phyloP scores from a whole-genome alignment of 306 rosid genomes.

The Abrus pulchellus region DNA sequence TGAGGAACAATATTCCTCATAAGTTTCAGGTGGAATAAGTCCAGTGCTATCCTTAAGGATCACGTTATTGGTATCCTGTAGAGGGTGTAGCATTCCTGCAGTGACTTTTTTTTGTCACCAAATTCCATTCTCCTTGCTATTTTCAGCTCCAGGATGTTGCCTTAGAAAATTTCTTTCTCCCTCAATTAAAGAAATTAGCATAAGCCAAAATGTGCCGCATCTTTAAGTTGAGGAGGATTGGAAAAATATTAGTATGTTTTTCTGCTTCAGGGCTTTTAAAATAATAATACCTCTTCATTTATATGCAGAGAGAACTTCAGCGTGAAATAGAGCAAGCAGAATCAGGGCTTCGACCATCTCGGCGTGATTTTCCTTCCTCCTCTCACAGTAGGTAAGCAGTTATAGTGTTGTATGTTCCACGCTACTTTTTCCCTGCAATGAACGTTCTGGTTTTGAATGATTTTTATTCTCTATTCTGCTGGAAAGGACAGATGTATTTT shows the following conservation, averaged over 20 bases:
- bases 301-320: slow-evolving; percentile 86
- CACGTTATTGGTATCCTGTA: neutral
- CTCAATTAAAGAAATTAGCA: neutral
- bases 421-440: neutral
- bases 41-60: slow-evolving; percentile 25
- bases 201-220: neutral
- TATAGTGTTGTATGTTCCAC: slow-evolving; percentile 18
- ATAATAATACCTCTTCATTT: slow-evolving; percentile 35
- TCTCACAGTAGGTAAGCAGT: slow-evolving; percentile 72
- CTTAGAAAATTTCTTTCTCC: slow-evolving; percentile 4
- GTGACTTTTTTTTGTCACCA: neutral
- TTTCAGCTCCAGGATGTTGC: neutral
- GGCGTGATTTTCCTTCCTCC: slow-evolving; percentile 85
- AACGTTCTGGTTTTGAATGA: neutral
- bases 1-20: slow-evolving; percentile 1
- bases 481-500: slow-evolving; percentile 24
- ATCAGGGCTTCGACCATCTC: slow-evolving; percentile 79
- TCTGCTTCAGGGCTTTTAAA: slow-evolving; percentile 24
- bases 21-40: neutral
- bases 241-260: slow-evolving; percentile 20
- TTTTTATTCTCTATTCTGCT: neutral
- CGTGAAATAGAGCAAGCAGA: slow-evolving; percentile 94
- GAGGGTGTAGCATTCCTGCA: neutral
- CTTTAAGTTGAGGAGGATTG: slow-evolving; percentile 15
- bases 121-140: neutral